A percentile compares a stretch with the other conserved stretches of the same genome.
These are phyloP conservation scores for Zasmidium cellare DNA, from an alignment of 2,329 filamentous ascomycete species.

Conservation along the genomic window DNA sequence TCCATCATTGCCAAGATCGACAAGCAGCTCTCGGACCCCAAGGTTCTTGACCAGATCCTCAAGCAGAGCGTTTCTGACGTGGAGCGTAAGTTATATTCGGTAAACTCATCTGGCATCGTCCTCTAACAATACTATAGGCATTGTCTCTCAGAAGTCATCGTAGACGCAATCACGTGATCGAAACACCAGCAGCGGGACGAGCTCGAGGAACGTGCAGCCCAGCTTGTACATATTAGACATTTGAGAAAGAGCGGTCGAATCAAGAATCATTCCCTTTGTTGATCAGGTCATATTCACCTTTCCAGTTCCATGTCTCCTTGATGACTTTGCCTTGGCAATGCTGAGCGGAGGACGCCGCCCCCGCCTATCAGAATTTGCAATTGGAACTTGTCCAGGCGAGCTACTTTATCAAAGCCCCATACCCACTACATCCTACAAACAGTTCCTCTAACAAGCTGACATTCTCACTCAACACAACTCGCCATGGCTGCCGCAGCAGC, in stretches of 20 bases:
- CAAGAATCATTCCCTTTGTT: slow-evolving; percentile 20
- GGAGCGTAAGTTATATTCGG: slow-evolving; percentile 77
- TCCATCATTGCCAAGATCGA: slow-evolving; percentile 94
- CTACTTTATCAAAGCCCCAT: neutral
- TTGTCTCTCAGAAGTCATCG: slow-evolving; percentile 28
- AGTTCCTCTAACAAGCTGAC: too few species aligned
- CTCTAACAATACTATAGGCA: slow-evolving; percentile 19
- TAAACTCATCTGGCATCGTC: neutral
- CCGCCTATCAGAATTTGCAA: slow-evolving; percentile 1
- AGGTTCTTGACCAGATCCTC: slow-evolving; percentile 94
- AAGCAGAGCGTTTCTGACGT: slow-evolving; percentile 95
- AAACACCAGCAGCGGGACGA: slow-evolving; percentile 1
- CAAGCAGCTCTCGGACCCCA: slow-evolving; percentile 98
- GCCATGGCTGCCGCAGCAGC: slow-evolving; percentile 11
- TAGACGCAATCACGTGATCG: slow-evolving; percentile 9
- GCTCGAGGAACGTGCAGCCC: slow-evolving; percentile 2
- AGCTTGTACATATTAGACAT: slow-evolving; percentile 28
- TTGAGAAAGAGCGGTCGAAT: slow-evolving; percentile 20
- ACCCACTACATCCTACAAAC: neutral
- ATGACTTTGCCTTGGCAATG: neutral
- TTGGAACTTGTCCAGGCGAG: neutral
- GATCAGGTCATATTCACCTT: neutral
- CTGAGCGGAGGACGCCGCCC: neutral
- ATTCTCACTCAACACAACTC: neutral
- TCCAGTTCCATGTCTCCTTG: neutral